Evolutionary conservation across 2,329 filamentous ascomycete species (phyloP).

Genomic region (Metarhizium humberi): DNA sequence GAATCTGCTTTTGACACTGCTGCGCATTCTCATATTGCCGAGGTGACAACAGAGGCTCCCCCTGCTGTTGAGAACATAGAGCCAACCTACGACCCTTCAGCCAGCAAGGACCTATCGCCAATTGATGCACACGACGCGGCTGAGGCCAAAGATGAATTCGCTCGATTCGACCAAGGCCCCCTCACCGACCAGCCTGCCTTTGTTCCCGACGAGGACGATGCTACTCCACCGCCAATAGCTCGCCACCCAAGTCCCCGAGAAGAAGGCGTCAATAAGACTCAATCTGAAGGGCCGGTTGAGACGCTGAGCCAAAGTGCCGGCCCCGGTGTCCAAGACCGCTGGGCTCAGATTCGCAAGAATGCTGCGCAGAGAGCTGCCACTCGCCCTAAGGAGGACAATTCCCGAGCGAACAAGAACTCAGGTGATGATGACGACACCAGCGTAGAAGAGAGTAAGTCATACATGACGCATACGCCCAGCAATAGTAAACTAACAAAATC

Average conservation of each 20-base stretch:
- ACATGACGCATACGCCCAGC: not conserved
- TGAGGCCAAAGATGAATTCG: conserved; percentile 51
- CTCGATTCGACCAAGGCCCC: conserved; percentile 80
- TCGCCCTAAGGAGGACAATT: conserved; percentile 56
- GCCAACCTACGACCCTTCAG: conserved; percentile 10
- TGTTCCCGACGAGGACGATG: conserved; percentile 47
- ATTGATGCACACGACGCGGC: conserved; percentile 49
- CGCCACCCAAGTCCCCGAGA: conserved; percentile 21
- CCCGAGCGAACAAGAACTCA: conserved; percentile 44
- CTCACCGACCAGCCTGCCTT: conserved; percentile 81
- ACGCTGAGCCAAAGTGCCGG: conserved; percentile 23
- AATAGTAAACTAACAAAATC: conserved; percentile 12
- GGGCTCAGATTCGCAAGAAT: conserved; percentile 94
- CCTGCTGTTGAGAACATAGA: conserved; percentile 7
- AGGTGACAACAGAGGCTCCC: not conserved
- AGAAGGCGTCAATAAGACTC: conserved; percentile 6
- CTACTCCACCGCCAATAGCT: conserved; percentile 44
- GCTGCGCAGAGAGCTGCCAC: conserved; percentile 70
- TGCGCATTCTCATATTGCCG: not conserved
- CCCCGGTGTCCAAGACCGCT: conserved; percentile 57
- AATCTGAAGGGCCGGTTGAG: conserved; percentile 19
- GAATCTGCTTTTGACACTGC: not conserved
- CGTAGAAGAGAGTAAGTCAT: conserved; percentile 81
- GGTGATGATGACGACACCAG: conserved; percentile 81
- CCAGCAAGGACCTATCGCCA: conserved; percentile 39